phyloP scores from a whole-genome alignment of 345 rosid species.

The Acer campestre region DNA sequence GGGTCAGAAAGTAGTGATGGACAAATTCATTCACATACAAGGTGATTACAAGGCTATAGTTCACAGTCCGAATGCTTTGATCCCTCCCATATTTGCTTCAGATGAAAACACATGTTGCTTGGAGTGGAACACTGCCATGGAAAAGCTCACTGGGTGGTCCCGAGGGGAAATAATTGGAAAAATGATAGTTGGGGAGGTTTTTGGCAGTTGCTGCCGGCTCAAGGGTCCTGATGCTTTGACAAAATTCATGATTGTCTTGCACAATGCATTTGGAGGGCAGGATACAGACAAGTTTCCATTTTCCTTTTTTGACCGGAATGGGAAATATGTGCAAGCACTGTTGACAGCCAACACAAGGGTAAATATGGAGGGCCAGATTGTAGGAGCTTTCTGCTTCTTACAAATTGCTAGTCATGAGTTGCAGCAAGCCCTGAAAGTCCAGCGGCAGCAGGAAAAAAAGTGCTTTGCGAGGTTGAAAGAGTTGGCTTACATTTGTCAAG shows the following conservation, averaged over 20 bases:
- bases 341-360: conserved; percentile 87
- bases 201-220: conserved; percentile 84
- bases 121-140: conserved; percentile 99
- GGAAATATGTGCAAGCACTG: conserved; percentile 75
- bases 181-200: conserved; percentile 91
- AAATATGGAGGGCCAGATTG: conserved; percentile 63
- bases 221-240: conserved; percentile 89
- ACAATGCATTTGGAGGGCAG: conserved; percentile 84
- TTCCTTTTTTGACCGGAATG: conserved; percentile 73
- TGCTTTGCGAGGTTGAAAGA: conserved; percentile 72
- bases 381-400: conserved; percentile 96
- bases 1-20: conserved; percentile 91
- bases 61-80: conserved; percentile 91
- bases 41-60: conserved; percentile 92
- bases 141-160: conserved; percentile 85
- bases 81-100: conserved; percentile 95
- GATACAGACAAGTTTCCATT: conserved; percentile 82
- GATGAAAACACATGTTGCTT: conserved; percentile 90
- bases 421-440: conserved; percentile 79
- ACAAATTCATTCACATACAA: conserved; percentile 86
- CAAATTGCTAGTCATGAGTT: conserved; percentile 93
- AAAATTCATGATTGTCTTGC: conserved; percentile 90
- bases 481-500: conserved; percentile 81
- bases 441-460: conserved; percentile 70
- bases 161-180: conserved; percentile 76